A percentile compares a stretch with the other conserved stretches of the same genome.
These are phyloP conservation scores for Penicillium bovifimosum DNA, from an alignment of 495 filamentous ascomycete species.

Conservation along the genomic window DNA sequence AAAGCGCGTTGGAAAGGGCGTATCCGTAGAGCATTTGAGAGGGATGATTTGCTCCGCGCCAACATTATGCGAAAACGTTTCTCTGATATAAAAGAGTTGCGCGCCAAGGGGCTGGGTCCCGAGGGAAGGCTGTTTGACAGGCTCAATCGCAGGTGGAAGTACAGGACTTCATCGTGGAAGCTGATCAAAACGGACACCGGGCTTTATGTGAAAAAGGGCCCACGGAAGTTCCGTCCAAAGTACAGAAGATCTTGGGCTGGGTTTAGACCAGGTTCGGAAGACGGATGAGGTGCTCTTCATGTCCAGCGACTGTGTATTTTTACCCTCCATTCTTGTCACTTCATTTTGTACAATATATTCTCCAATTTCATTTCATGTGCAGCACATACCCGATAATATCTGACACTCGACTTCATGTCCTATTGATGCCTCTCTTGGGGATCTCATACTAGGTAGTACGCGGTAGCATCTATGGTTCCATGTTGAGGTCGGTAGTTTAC, in stretches of 20 bases:
- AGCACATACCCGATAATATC: too few relatives aligned
- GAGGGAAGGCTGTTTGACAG: neutral
- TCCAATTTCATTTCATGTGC: neutral
- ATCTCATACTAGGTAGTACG: too few relatives aligned
- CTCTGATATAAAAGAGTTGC: neutral
- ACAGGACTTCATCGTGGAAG: neutral
- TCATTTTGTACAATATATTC: neutral
- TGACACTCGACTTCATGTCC: too few relatives aligned
- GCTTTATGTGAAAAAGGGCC: neutral
- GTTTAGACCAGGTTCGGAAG: neutral
- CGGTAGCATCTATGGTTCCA: too few relatives aligned
- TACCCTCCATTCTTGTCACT: neutral
- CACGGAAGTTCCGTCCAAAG: neutral
- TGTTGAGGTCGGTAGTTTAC: too few relatives aligned
- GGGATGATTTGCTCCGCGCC: neutral
- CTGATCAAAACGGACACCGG: neutral
- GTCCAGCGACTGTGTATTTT: constrained; percentile 15
- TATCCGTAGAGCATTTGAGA: neutral
- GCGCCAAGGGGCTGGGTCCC: neutral
- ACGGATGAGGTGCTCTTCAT: neutral
- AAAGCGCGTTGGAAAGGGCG: neutral
- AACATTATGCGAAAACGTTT: neutral
- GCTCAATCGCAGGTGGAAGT: neutral
- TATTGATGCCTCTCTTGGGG: too few relatives aligned
- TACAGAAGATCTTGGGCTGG: neutral